These are phyloP conservation scores for Tulasnella calospora DNA, from an alignment of 768 basidiomycete genomes.

Conservation along the genomic window DNA sequence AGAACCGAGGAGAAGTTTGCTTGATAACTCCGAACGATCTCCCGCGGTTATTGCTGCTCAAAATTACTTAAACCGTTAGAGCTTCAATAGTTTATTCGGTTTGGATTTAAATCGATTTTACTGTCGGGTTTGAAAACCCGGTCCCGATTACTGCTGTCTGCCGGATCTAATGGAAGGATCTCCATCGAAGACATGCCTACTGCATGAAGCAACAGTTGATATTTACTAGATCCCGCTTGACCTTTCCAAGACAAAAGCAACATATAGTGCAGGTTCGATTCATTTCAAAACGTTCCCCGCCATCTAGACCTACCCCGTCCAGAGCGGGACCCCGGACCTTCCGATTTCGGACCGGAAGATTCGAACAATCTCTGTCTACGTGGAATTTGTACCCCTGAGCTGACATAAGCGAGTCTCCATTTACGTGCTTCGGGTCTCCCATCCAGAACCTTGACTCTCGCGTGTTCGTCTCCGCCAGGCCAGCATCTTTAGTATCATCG, in stretches of 20 bases:
- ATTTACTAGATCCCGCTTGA: neutral
- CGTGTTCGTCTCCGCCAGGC: neutral
- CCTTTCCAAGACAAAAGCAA: neutral
- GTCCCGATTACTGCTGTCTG: neutral
- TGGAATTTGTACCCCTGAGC: neutral
- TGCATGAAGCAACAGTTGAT: neutral
- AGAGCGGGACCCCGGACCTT: neutral
- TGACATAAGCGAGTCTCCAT: neutral
- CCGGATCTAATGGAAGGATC: neutral
- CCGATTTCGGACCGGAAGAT: neutral
- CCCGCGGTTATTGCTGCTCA: neutral
- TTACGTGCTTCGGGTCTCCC: conserved; percentile 5
- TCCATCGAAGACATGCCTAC: neutral
- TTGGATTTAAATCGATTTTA: neutral
- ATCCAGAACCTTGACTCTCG: conserved; percentile 5
- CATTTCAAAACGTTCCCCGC: neutral
- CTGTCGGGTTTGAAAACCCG: neutral
- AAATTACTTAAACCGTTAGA: neutral
- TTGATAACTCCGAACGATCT: neutral
- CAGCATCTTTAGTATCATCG: neutral
- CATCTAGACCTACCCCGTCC: neutral
- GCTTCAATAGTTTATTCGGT: neutral
- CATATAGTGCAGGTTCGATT: neutral
- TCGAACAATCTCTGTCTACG: neutral
- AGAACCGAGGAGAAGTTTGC: neutral